A percentile compares a stretch with the other conserved stretches of the same genome.
phyloP scores from a whole-genome alignment of 352 stramenopile genomes.

The Peronospora destructor region DNA sequence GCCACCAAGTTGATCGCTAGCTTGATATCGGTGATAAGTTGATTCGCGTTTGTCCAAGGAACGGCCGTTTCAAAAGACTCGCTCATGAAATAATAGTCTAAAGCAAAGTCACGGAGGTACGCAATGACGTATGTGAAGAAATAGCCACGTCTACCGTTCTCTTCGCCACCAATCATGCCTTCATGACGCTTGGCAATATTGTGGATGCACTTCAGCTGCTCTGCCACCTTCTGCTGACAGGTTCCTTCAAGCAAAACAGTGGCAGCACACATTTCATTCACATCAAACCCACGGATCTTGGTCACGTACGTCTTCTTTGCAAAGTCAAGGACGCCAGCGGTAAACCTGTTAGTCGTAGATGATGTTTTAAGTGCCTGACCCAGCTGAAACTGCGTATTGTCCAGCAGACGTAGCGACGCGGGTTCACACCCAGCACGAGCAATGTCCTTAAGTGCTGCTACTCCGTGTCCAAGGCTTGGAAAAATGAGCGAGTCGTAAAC shows the following conservation, averaged over 20 bases:
- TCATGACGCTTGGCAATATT: constrained; percentile 66
- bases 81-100: constrained; percentile 89
- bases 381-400: constrained; percentile 93
- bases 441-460: constrained; percentile 80
- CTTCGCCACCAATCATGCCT: constrained; percentile 75
- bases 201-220: constrained; percentile 52
- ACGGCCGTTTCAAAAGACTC: constrained; percentile 88
- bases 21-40: constrained; percentile 53
- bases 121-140: constrained; percentile 93
- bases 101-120: constrained; percentile 90
- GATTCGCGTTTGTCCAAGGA: constrained; percentile 59
- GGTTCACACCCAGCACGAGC: constrained; percentile 57
- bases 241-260: constrained; percentile 86
- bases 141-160: constrained; percentile 88
- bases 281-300: constrained; percentile 66
- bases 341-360: constrained; percentile 36
- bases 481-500: constrained; percentile 91
- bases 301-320: constrained; percentile 84
- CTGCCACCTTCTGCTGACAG: constrained; percentile 35
- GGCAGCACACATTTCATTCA: constrained; percentile 72
- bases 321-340: constrained; percentile 51
- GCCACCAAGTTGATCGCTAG: constrained; percentile 40
- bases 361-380: constrained; percentile 86
- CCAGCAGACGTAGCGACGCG: constrained; percentile 87
- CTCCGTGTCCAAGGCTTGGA: constrained; percentile 65